Evolutionary conservation across 2,329 filamentous ascomycete genomes (phyloP).

Genomic region (Scedosporium minutisporum): DNA sequence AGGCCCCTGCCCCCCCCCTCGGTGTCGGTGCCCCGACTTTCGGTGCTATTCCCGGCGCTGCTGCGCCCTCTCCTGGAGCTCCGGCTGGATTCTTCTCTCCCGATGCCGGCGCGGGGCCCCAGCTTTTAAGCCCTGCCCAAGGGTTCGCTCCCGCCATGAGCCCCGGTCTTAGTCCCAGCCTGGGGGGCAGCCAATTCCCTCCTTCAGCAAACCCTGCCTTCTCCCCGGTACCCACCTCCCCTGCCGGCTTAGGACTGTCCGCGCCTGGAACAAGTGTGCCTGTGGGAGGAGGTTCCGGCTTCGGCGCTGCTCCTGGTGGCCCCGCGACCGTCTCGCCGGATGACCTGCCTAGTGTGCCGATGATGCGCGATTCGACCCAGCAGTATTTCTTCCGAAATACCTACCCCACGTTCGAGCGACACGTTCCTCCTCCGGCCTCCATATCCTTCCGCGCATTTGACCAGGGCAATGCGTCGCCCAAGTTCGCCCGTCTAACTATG

Average conservation of each 20-base stretch:
- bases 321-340: constrained; percentile 67
- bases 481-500: constrained; percentile 81
- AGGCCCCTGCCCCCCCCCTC: constrained; percentile 48
- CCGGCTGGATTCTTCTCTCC: constrained; percentile 4
- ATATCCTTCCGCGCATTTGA: constrained; percentile 90
- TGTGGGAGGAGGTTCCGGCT: constrained; percentile 14
- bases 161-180: constrained; percentile 1
- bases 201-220: constrained; percentile 41
- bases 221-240: constrained; percentile 13
- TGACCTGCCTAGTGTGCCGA: constrained; percentile 83
- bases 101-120: constrained; percentile 11
- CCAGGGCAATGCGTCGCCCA: constrained; percentile 93
- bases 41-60: constrained; percentile 50
- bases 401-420: constrained; percentile 92
- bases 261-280: constrained; percentile 14
- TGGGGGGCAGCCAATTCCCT: constrained; percentile 46
- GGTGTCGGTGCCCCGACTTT: constrained; percentile 46
- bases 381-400: constrained; percentile 78
- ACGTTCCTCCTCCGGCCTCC: constrained; percentile 79
- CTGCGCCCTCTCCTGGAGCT: constrained; percentile 16
- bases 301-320: constrained; percentile 18
- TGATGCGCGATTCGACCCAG: constrained; percentile 72
- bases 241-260: constrained; percentile 11
- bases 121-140: constrained; percentile 25
- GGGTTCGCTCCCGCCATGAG: constrained; percentile 18